phyloP scores from a whole-genome alignment of 257 asterid species.

The Pogostemon cablin region DNA sequence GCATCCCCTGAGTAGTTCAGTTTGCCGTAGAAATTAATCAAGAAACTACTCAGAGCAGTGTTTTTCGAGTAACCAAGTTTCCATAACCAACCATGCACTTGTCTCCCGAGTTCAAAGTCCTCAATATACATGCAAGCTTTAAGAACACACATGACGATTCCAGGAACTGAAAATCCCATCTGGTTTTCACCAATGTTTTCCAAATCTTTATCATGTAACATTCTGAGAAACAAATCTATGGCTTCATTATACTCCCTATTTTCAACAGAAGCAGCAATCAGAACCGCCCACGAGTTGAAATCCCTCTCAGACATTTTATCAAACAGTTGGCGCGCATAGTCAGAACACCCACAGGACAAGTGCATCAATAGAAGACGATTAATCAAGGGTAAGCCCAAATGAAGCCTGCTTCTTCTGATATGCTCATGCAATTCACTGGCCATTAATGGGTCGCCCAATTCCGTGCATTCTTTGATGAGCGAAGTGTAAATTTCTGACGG shows the following conservation, averaged over 20 bases:
- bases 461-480: constrained; percentile 67
- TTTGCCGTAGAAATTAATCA: constrained; percentile 74
- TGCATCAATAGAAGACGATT: constrained; percentile 62
- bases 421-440: constrained; percentile 58
- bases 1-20: constrained; percentile 49
- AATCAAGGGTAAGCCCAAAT: constrained; percentile 36
- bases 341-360: constrained; percentile 41
- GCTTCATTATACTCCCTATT: constrained; percentile 45
- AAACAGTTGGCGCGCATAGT: constrained; percentile 60
- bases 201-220: constrained; percentile 42
- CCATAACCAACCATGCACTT: constrained; percentile 70
- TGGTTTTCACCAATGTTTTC: constrained; percentile 32
- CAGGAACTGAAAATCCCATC: constrained; percentile 45
- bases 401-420: constrained; percentile 43
- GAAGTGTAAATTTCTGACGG: constrained; percentile 56
- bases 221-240: constrained; percentile 45
- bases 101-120: constrained; percentile 64
- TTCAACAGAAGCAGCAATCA: constrained; percentile 64
- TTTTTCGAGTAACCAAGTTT: constrained; percentile 55
- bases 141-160: constrained; percentile 61
- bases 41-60: constrained; percentile 53
- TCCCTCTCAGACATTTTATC: constrained; percentile 58
- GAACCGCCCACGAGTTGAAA: constrained; percentile 63
- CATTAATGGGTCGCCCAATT: constrained; percentile 44
- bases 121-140: constrained; percentile 51